phyloP scores from a whole-genome alignment of 139 green algal genomes.

The Haematococcus sp. region DNA sequence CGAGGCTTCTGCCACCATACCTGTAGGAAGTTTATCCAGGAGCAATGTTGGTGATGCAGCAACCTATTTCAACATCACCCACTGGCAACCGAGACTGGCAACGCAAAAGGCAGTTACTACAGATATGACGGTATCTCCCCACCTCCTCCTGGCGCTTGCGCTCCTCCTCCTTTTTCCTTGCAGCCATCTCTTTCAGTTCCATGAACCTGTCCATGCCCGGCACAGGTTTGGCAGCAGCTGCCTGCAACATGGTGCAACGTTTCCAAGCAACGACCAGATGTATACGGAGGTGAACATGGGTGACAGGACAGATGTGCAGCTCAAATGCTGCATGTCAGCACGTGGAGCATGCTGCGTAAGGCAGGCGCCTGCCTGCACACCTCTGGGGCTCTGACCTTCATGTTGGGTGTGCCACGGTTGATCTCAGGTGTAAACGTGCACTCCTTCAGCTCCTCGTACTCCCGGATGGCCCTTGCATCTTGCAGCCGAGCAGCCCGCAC shows the following conservation, averaged over 20 bases:
- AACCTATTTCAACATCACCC: too few relatives aligned
- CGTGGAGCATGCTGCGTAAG: not conserved
- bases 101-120: not conserved
- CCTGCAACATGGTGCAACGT: too few relatives aligned
- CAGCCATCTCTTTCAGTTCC: slow-evolving; percentile 38
- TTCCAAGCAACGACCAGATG: too few relatives aligned
- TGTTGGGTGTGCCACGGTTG: slow-evolving; percentile 19
- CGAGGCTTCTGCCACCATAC: slow-evolving; percentile 15
- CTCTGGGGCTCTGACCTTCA: slow-evolving; percentile 2
- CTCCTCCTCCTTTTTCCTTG: slow-evolving; percentile 23
- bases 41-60: not conserved
- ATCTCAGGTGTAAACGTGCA: slow-evolving; percentile 59
- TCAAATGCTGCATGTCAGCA: not conserved
- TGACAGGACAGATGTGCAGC: too few relatives aligned
- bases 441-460: slow-evolving; percentile 51
- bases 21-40: not conserved
- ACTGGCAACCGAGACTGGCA: too few relatives aligned
- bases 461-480: slow-evolving; percentile 24
- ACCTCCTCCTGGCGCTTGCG: slow-evolving; percentile 34
- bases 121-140: not conserved
- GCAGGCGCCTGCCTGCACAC: too few relatives aligned
- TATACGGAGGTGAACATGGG: too few relatives aligned
- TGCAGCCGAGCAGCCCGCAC: slow-evolving; percentile 3
- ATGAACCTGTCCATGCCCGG: slow-evolving; percentile 20
- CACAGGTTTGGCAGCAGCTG: not conserved